Percentiles rank a stretch among this genome's conserved stretches.
These are phyloP conservation scores for Calendula officinalis DNA, from an alignment of 129 eudicot species.

Conservation along the genomic window DNA sequence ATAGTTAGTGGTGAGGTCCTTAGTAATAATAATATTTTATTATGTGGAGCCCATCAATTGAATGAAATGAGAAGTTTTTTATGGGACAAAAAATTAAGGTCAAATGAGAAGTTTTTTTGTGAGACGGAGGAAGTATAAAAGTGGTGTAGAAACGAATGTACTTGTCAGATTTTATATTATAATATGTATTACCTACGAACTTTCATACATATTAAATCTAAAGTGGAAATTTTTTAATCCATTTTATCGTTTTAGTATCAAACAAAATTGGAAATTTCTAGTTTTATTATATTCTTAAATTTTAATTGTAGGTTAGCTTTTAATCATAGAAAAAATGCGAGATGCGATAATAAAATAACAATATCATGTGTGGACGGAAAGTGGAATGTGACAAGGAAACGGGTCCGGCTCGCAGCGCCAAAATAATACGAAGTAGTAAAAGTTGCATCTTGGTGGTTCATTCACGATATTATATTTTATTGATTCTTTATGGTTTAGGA, in stretches of 20 bases:
- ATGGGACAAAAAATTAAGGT: no score
- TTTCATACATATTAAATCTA: background rate
- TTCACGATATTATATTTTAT: background rate
- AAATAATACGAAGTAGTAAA: background rate
- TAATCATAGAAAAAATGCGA: background rate
- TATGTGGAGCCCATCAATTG: no score
- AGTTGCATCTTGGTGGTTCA: background rate
- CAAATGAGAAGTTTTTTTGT: no score
- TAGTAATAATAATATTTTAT: no score
- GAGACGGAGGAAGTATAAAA: no score
- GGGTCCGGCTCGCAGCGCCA: conserved; percentile 41
- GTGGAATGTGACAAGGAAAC: conserved; percentile 19
- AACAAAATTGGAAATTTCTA: background rate
- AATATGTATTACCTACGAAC: no score
- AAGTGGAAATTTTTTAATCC: conserved; percentile 1
- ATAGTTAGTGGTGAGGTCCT: no score
- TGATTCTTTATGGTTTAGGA: background rate
- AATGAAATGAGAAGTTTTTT: no score
- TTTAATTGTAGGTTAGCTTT: background rate
- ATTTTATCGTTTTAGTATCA: background rate
- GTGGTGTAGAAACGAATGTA: no score
- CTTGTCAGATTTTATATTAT: no score
- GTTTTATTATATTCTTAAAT: background rate
- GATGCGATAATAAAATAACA: background rate
- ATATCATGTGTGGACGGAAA: conserved; percentile 30